A percentile compares a stretch with the other conserved stretches of the same genome.
Conservation (phyloP, 176 grass and related monocot species). For the Triticum monococcum region DNA sequence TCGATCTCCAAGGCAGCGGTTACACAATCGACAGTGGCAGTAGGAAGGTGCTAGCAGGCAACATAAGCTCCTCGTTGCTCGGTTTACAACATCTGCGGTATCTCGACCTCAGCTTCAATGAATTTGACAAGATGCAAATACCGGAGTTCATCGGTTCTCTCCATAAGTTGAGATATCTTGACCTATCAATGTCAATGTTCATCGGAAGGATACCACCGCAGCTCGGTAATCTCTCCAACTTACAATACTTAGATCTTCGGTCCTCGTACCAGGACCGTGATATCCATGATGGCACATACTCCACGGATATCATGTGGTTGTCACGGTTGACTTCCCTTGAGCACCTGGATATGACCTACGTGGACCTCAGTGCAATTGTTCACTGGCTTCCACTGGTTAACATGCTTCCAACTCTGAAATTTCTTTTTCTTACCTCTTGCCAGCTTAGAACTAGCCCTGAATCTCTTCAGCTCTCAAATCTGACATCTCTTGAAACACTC, state of each 20-base stretch:
- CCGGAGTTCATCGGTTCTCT: not conserved
- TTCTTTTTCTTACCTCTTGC: not conserved
- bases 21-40: not conserved
- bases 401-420: not conserved
- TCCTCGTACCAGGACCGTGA: no score
- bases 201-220: slow-evolving; percentile 32
- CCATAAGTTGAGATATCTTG: not conserved
- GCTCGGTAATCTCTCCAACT: slow-evolving; percentile 48
- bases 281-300: no score
- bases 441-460: not conserved
- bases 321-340: slow-evolving; percentile 1
- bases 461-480: not conserved
- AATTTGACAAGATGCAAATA: not conserved
- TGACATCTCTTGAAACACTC: not conserved
- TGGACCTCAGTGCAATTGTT: not conserved
- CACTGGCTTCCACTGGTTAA: not conserved
- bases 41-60: not conserved
- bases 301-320: not conserved
- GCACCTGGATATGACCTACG: not conserved
- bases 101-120: not conserved
- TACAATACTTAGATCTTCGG: not conserved
- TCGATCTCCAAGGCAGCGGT: not conserved
- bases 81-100: not conserved
- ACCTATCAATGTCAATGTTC: not conserved
- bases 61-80: not conserved